Evolutionary conservation across 108 stramenopile species (phyloP), one percentile per base, ranked within the genome.

Genomic region (Nitzschia palea): DNA sequence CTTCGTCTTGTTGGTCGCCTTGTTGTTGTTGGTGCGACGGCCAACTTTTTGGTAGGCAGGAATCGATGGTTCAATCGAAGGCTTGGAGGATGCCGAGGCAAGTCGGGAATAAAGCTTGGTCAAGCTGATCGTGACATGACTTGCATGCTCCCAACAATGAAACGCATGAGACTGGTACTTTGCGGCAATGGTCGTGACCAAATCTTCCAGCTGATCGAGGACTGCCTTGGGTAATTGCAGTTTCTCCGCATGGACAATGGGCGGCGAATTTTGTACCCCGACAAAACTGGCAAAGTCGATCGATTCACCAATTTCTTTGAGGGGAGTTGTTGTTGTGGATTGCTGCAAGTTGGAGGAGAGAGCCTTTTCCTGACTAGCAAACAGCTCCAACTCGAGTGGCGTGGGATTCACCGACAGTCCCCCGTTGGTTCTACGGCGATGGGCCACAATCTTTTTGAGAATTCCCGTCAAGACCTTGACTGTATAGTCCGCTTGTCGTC

Each of bases 71-170:
- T 12, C 9, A 12, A 5, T 20, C 15, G 4, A 12, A 20, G 15
- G 15, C n/a, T 48, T 62, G 57, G 15, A 5, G 17, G 17, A 20
- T 10, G 59, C 40, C 20, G 12, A 12, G 8, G 43, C 59, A 18
- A 60, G 14, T 23, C 61, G 26, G 25, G 55, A 55, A 18, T 61
- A 12, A 35, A 62, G 23, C 30, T 71, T 71, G 4, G 60, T 59
- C 50, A 71, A 35, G 14, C 34, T 44, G 14, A 71, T 20, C n/a
- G 58, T 61, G 3, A 67, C 73, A 37, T 74, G 65, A 17, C 44
- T 50, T 3, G 73, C 73, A 48, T 74, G 73, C 34, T 84, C 85
- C 42, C 76, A 76, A 54, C 78, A 79, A 70, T 84, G 82, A 44
- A 77, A 82, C 10, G 70, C 48, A 50, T 82, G 77, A 25, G 52